A percentile compares a stretch with the other conserved stretches of the same genome.
phyloP scores from a whole-genome alignment of 1,139 yeast species.

The Nakaseomyces delphensis region DNA sequence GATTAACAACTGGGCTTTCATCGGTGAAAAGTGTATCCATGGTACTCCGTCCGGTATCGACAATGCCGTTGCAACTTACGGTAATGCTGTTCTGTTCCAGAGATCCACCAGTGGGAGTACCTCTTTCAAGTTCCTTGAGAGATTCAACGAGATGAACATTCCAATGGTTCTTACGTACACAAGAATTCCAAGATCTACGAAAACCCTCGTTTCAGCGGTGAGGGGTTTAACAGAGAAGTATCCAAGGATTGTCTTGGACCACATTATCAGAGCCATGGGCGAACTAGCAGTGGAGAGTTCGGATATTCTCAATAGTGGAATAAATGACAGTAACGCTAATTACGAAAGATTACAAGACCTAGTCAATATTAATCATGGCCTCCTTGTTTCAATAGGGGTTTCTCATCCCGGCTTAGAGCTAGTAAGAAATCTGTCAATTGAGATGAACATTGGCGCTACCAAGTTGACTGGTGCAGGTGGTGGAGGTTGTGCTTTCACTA shows the following conservation, averaged over 20 bases:
- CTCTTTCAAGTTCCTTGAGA: conserved; percentile 19
- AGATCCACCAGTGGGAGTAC: conserved; percentile 34
- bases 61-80: conserved; percentile 90
- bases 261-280: conserved; percentile 66
- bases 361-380: conserved; percentile 81
- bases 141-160: conserved; percentile 54
- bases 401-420: conserved; percentile 82
- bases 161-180: conserved; percentile 76
- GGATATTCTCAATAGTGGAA: conserved; percentile 28
- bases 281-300: conserved; percentile 56
- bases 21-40: conserved; percentile 93
- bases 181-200: conserved; percentile 77
- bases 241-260: conserved; percentile 43
- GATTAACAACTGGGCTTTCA: conserved; percentile 78
- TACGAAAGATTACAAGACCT: conserved; percentile 45
- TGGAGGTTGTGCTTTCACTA: conserved; percentile 95
- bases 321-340: conserved; percentile 35
- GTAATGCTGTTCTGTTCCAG: conserved; percentile 91
- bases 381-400: conserved; percentile 79
- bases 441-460: conserved; percentile 65
- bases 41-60: conserved; percentile 98
- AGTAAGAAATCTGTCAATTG: conserved; percentile 56
- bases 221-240: conserved; percentile 44
- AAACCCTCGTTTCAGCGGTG: conserved; percentile 72
- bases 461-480: conserved; percentile 99